Base-by-base conservation (phyloP, 768 basidiomycete genomes). In the Suillus discolor region DNA sequence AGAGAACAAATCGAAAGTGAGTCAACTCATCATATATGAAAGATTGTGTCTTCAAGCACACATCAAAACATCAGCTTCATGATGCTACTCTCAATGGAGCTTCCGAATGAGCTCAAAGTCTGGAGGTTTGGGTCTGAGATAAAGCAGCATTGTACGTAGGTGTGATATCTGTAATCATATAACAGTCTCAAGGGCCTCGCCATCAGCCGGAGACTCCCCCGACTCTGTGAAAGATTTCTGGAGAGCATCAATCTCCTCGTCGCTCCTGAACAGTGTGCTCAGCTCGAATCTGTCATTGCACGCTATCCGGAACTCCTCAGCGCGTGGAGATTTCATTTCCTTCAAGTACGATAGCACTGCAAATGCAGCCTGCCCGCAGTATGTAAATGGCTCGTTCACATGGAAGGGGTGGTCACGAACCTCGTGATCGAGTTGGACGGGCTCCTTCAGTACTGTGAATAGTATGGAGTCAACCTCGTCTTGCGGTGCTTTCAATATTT, bases 261-360 rank as follows among this genome's bases (percentile, higher is more conserved):
- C 68, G 3, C 81, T 74, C 76, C 86, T 89, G 80, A 95, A 94
- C 31, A 87, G 77, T 8, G 89, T 90, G 23, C 92, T 88, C 28
- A 88, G 74, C 53, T 76, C 76, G 76, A 91, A 93, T 67, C 75
- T 83, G 18, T 65, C 69, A 59, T 85, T 81, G 64, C 87, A 90
- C 6, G 79, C 79, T 47, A 75, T 69, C 38, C 87, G 80, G 80
- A 90, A 92, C 71, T 91, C 90, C 20, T 87, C 87, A 1, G 75
- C 74, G 5, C 89, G 82, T 3, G 79, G 66, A 0, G 91, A 89
- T 65, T 81, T 76, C 54, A 88, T 73, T 3, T 81, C 75, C 20
- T 68, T 69, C 55, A 94, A 73, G 75, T 88, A 87, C 15, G 75
- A 72, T 34, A 87, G 64, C 11, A 83, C 82, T 1, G 78, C 77